phyloP scores from a whole-genome alignment of 2,329 filamentous ascomycete species.

The Colletotrichum sp. region DNA sequence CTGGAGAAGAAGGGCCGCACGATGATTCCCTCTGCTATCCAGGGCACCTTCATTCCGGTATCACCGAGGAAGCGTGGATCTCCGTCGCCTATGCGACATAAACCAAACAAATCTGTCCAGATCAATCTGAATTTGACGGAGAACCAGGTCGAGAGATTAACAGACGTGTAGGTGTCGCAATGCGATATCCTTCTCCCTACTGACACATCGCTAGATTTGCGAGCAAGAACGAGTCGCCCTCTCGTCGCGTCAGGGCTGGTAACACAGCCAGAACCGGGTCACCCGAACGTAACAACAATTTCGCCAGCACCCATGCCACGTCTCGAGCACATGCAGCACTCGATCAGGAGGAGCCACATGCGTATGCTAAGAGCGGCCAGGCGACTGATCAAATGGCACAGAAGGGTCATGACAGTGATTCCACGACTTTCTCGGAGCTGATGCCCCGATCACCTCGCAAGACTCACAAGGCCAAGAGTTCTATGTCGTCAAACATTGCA shows the following conservation, averaged over 20 bases:
- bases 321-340: neutral
- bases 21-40: constrained; percentile 28
- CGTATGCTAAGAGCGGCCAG: neutral
- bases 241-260: constrained; percentile 24
- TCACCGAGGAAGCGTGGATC: constrained; percentile 37
- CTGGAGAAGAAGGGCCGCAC: constrained; percentile 5
- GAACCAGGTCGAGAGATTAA: constrained; percentile 52
- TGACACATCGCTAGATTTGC: constrained; percentile 34
- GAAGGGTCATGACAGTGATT: neutral
- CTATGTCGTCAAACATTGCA: constrained; percentile 11
- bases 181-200: neutral
- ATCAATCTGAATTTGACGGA: constrained; percentile 55
- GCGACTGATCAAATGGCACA: neutral
- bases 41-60: constrained; percentile 41
- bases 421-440: constrained; percentile 16
- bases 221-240: constrained; percentile 31
- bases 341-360: neutral
- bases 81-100: constrained; percentile 38
- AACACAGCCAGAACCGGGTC: constrained; percentile 24
- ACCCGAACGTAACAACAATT: constrained; percentile 22
- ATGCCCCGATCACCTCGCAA: constrained; percentile 7
- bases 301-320: neutral
- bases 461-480: constrained; percentile 2
- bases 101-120: constrained; percentile 42
- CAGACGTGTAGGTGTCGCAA: constrained; percentile 43